Base-by-base conservation (phyloP, 345 rosid species). In the Syzygium jambos region DNA sequence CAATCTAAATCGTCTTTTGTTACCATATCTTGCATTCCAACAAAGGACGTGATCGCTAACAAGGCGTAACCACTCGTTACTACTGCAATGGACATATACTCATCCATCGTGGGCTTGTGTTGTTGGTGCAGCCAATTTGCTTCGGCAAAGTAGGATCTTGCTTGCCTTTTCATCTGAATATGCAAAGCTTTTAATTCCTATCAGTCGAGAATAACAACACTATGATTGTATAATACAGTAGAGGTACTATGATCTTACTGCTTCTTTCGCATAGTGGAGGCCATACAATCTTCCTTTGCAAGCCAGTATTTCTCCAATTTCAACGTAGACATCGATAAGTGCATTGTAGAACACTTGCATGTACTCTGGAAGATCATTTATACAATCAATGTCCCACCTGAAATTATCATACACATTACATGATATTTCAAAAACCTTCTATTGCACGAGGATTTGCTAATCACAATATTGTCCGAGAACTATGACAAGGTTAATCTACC, bases 301-400 rank as follows among this genome's bases (percentile, higher is more conserved):
- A 6, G 61, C 84, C 61, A 92, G 25, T 16, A 83, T 73, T 1
- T 89, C 86, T 5, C 86, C 90, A 46, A 89, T 89, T 86, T 90
- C 93, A 14, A 78, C 73, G 23, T 89, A 88, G 49, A 91, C 73
- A 85, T 90, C 91, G 14, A 89, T 65, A 1, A 93, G 84, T 22
- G 91, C 89, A 30, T 82, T 41, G 84, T 86, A 94, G 23, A 49
- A 86, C 1, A 90, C 6, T 54, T 92, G 87, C 95, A 93, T 91
- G 52, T 87, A 91, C 30, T 86, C 89, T 27, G 92, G 92, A 27
- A 89, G 87, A 63, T 88, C 55, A 41, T 46, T 38, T 7, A 87
- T 49, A 2, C 84, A 89, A 34, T 52, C 68, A 10, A 90, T 52
- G 56, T 92, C 93, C 93, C 92, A 92, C 84, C 93, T 92, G 21